Conservation (phyloP, 2,329 filamentous ascomycete genomes). For the Talaromyces sp. region DNA sequence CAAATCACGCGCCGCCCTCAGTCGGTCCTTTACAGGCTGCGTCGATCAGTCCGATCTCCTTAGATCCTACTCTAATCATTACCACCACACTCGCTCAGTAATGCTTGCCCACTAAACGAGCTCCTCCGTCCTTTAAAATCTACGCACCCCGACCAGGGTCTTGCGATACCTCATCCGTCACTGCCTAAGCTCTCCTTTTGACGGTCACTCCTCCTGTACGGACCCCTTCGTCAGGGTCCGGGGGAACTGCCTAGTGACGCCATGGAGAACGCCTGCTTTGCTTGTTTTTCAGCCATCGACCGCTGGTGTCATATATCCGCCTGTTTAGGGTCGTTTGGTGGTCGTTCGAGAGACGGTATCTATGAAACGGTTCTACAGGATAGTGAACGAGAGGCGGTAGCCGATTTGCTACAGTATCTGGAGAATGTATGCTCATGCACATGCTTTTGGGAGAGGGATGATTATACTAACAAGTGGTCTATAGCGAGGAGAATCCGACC, state of each 20-base stretch:
- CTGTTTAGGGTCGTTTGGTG: slow-evolving; percentile 48
- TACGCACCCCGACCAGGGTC: neutral
- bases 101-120: slow-evolving; percentile 19
- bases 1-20: slow-evolving; percentile 28
- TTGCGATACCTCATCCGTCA: slow-evolving; percentile 3
- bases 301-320: slow-evolving; percentile 45
- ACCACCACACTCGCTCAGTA: slow-evolving; percentile 15
- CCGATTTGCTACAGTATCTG: slow-evolving; percentile 89
- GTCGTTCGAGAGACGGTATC: slow-evolving; percentile 73
- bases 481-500: slow-evolving; percentile 93
- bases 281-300: slow-evolving; percentile 41
- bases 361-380: slow-evolving; percentile 89
- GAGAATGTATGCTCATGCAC: slow-evolving; percentile 69
- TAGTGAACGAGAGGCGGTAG: slow-evolving; percentile 93
- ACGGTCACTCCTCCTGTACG: slow-evolving; percentile 20
- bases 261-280: slow-evolving; percentile 41
- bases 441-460: neutral
- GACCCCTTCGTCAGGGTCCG: slow-evolving; percentile 28
- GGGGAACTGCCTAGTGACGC: slow-evolving; percentile 33
- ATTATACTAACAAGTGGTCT: neutral
- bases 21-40: slow-evolving; percentile 24
- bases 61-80: slow-evolving; percentile 6
- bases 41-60: slow-evolving; percentile 15
- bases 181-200: slow-evolving; percentile 9
- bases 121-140: slow-evolving; percentile 18